Evolutionary conservation across 192 early-diverging fungal species (phyloP).

Genomic region (Geranomyces variabilis): DNA sequence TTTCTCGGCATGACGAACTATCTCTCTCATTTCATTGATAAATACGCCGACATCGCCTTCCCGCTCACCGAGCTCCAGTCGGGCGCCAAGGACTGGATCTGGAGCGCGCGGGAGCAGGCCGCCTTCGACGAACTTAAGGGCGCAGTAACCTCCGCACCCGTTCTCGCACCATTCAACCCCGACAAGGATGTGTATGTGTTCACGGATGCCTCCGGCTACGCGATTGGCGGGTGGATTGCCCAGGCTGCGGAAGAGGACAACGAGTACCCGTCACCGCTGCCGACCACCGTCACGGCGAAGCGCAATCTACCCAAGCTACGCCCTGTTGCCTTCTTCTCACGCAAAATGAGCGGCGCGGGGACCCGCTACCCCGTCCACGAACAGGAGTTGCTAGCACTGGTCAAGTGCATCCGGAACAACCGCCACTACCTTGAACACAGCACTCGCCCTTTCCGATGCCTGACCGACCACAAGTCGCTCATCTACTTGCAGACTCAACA

Average conservation of each 20-base stretch:
- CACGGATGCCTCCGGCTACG: constrained; percentile 25
- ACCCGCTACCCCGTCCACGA: constrained; percentile 26
- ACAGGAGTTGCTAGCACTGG: constrained; percentile 30
- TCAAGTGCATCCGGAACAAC: constrained; percentile 5
- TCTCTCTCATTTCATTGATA: background rate
- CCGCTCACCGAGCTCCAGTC: constrained; percentile 21
- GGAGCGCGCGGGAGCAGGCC: constrained; percentile 1
- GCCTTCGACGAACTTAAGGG: constrained; percentile 4
- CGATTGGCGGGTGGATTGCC: constrained; percentile 1
- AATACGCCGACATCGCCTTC: constrained; percentile 19
- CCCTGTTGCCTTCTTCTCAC: constrained; percentile 19
- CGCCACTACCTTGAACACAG: background rate
- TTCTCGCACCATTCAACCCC: constrained; percentile 12
- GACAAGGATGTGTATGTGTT: background rate
- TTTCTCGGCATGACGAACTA: constrained; percentile 22
- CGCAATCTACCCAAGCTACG: background rate
- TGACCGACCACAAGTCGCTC: constrained; percentile 45
- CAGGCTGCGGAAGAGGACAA: constrained; percentile 1
- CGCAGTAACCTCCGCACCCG: constrained; percentile 17
- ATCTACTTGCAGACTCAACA: constrained; percentile 39
- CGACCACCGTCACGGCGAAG: background rate
- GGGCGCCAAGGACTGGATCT: background rate
- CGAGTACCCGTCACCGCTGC: background rate
- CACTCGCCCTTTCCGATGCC: background rate
- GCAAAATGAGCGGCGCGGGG: constrained; percentile 16